phyloP scores from a whole-genome alignment of 441 rosid species.

The Pelargonium cotyledonis region DNA sequence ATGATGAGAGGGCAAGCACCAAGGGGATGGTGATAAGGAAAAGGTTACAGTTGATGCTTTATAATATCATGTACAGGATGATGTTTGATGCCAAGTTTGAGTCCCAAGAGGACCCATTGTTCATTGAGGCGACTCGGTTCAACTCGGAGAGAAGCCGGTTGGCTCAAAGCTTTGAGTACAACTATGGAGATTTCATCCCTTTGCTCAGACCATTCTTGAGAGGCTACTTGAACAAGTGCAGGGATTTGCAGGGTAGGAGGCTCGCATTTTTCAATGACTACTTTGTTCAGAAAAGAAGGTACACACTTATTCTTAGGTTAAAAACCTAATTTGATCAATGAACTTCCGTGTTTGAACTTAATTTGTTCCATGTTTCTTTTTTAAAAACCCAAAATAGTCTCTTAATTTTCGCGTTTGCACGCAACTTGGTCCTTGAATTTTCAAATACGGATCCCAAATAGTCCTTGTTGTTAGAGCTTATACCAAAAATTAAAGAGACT shows the following conservation, averaged over 20 bases:
- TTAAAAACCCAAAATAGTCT: too few species aligned
- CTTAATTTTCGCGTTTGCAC: too few species aligned
- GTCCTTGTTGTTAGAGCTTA: too few species aligned
- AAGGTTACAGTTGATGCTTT: conserved; percentile 84
- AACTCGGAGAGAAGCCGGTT: conserved; percentile 85
- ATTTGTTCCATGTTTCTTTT: too few species aligned
- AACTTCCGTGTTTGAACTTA: too few species aligned
- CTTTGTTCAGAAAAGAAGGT: conserved; percentile 88
- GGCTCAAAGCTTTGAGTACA: conserved; percentile 95
- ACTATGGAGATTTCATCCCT: conserved; percentile 94
- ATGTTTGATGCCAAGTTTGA: conserved; percentile 84
- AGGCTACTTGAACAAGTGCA: conserved; percentile 85
- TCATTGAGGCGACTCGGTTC: conserved; percentile 57
- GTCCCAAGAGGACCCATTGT: conserved; percentile 73
- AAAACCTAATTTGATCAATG: conserved; percentile 2
- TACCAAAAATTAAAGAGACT: too few species aligned
- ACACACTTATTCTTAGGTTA: background rate
- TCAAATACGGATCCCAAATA: too few species aligned
- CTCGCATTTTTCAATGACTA: conserved; percentile 79
- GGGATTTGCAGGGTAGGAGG: conserved; percentile 73
- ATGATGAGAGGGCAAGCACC: conserved; percentile 56
- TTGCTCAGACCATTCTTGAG: conserved; percentile 80
- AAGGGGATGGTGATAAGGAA: conserved; percentile 59
- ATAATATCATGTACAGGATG: conserved; percentile 83
- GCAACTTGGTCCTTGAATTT: too few species aligned